Evolutionary conservation across 192 early-diverging fungal genomes (phyloP), one percentile per base, ranked within the genome.

Genomic region (Gryganskiella cystojenkinii): DNA sequence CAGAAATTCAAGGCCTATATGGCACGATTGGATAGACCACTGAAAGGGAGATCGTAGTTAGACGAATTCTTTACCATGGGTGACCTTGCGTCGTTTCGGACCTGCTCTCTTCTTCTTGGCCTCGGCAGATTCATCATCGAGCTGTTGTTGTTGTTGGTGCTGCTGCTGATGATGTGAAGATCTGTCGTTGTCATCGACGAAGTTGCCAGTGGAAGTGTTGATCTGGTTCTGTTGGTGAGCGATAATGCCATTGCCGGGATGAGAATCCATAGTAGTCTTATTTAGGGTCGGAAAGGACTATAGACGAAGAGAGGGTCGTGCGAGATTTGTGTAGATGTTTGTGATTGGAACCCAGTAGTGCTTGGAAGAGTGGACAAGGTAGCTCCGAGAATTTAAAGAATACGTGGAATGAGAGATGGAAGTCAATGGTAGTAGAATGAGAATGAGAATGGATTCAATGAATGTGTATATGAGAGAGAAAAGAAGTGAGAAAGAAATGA

Each of bases 81-180:
- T 86, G 34, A 89, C 88, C 66, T 89, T 89, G 72, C 86, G 67
- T 71, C 88, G 56, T 56, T 89, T 89, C 5, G 88, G 85, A 2
- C 84, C 88, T 3, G 82, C 74, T 60, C 86, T 57, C 61, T 89
- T 89, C 80, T 87, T 89, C 67, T 87, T 89, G 42, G 83, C 56
- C 20, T 89, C 87, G 1, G 62, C 51, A 25, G 66, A 60, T 7
- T 75, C 74, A 13, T 63, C 67, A 19, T 80, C 67, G 33, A 64
- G 42, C 25, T 67, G 57, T 24, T 80, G 68, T 5, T 56, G 67
- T 46, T 61, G 33, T 28, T 56, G 46, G 25, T 54, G 31, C 27
- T 35, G 35, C 7, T 52, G 22, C 7, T 31, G 27, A 27, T 0
- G 49, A 52, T 17, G 14, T 34, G 24, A 58, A 8, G 14, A 45